phyloP scores from a whole-genome alignment of 169 alveolate genomes.

The Plasmodium coatneyi region DNA sequence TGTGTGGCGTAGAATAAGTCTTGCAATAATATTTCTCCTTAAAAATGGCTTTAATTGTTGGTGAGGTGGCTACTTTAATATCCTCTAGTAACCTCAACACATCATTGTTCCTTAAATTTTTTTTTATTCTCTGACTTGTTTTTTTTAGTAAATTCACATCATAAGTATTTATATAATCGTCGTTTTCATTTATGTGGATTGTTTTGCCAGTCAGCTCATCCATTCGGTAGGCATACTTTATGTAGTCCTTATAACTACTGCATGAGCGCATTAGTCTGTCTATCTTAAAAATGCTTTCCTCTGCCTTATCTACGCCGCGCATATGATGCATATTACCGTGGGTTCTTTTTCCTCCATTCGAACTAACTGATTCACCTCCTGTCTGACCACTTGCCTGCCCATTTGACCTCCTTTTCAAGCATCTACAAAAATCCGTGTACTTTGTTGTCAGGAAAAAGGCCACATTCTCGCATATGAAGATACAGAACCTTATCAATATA shows the following conservation, averaged over 20 bases:
- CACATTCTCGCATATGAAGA: constrained; percentile 31
- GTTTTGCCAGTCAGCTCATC: constrained; percentile 64
- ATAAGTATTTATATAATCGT: constrained; percentile 58
- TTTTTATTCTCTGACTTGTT: constrained; percentile 50
- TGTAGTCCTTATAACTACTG: constrained; percentile 41
- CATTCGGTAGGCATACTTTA: constrained; percentile 66
- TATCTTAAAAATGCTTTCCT: constrained; percentile 42
- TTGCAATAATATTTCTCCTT: constrained; percentile 73
- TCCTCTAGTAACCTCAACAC: constrained; percentile 52
- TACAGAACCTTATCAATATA: constrained; percentile 37
- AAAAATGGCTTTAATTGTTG: constrained; percentile 42
- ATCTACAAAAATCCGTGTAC: constrained; percentile 28
- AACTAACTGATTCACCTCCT: too few species aligned
- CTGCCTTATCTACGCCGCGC: not conserved
- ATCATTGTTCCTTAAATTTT: constrained; percentile 20
- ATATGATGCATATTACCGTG: not conserved
- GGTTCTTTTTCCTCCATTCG: not conserved
- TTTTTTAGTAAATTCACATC: constrained; percentile 71
- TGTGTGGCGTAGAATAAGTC: constrained; percentile 69
- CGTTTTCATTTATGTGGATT: constrained; percentile 55
- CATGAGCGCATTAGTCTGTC: constrained; percentile 41
- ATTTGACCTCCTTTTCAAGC: not conserved
- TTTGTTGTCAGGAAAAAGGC: constrained; percentile 44
- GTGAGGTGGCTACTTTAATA: constrained; percentile 70
- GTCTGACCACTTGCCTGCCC: not conserved